Percentiles rank a stretch among this genome's conserved stretches.
These are phyloP conservation scores for Picochlorum sp. DNA, from an alignment of 139 green algal genomes.

Conservation along the genomic window DNA sequence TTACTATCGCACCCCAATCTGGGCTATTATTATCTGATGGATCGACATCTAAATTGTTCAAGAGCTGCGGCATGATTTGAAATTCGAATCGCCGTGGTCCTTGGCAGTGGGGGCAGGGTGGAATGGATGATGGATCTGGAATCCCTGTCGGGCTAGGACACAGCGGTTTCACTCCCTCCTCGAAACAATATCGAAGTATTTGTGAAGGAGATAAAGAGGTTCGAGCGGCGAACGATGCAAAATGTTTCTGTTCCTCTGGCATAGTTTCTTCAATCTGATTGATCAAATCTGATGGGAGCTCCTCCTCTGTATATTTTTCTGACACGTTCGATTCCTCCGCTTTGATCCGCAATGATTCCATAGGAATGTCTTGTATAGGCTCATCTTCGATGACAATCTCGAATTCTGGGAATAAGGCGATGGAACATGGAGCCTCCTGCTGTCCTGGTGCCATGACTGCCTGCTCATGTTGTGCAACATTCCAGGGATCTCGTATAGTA, in stretches of 20 bases:
- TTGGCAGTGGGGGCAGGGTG: conserved; percentile 50
- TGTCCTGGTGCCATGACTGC: neutral
- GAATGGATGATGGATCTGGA: conserved; percentile 28
- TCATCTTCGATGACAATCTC: conserved; percentile 74
- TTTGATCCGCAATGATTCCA: conserved; percentile 25
- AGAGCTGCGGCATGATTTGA: conserved; percentile 64
- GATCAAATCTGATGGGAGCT: conserved; percentile 52
- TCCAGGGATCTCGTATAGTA: conserved; percentile 38
- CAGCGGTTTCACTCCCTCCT: conserved; percentile 26
- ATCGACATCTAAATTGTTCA: conserved; percentile 54
- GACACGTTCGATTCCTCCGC: conserved; percentile 30
- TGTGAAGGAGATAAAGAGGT: conserved; percentile 13
- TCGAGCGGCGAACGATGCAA: conserved; percentile 42
- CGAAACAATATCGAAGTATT: conserved; percentile 69
- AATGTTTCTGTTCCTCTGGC: conserved; percentile 36
- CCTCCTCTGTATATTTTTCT: conserved; percentile 34
- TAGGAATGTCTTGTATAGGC: conserved; percentile 29
- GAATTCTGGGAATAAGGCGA: conserved; percentile 42
- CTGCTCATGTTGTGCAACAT: neutral
- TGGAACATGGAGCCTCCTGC: neutral
- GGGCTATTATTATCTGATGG: conserved; percentile 37
- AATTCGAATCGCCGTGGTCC: conserved; percentile 59
- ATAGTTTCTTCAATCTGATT: conserved; percentile 41
- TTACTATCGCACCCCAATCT: conserved; percentile 67
- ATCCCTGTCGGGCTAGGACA: neutral